These are phyloP conservation scores for Vanrija sp. DNA, from an alignment of 1,284 basidiomycete species.

Conservation along the genomic window DNA sequence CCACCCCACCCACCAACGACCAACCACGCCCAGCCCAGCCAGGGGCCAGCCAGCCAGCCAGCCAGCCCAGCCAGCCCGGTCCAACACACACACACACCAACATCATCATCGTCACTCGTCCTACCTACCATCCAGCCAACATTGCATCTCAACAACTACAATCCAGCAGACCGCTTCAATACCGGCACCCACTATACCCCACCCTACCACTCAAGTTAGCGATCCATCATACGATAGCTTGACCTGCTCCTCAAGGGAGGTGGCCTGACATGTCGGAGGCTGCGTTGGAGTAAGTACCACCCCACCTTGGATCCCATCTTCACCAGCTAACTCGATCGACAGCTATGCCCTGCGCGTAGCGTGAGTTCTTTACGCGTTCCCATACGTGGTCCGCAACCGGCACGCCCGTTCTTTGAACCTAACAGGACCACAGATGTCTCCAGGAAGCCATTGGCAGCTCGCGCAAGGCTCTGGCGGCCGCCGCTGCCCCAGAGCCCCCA, in stretches of 20 bases:
- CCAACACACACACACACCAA: no score
- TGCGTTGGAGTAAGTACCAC: constrained; percentile 1
- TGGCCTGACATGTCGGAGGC: neutral
- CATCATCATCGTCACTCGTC: no score
- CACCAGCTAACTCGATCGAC: neutral
- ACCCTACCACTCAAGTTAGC: neutral
- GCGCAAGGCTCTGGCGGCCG: constrained; percentile 1
- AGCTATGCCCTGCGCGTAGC: constrained; percentile 38
- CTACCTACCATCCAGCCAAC: no score
- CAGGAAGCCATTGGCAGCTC: constrained; percentile 20
- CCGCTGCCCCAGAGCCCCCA: neutral
- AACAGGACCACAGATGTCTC: constrained; percentile 19
- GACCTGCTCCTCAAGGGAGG: constrained; percentile 59
- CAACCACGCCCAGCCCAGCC: no score
- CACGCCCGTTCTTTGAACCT: neutral
- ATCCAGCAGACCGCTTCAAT: no score
- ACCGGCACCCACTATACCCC: no score
- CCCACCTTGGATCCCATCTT: neutral
- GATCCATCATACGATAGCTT: constrained; percentile 42
- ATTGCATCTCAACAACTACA: no score
- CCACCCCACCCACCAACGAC: no score
- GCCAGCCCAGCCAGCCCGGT: no score
- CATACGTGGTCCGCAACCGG: neutral
- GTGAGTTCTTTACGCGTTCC: constrained; percentile 16
- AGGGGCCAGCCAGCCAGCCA: no score